A percentile compares a stretch with the other conserved stretches of the same genome.
Conservation (phyloP, 2,329 filamentous ascomycete genomes). For the Hymenoscyphus salicellus region DNA sequence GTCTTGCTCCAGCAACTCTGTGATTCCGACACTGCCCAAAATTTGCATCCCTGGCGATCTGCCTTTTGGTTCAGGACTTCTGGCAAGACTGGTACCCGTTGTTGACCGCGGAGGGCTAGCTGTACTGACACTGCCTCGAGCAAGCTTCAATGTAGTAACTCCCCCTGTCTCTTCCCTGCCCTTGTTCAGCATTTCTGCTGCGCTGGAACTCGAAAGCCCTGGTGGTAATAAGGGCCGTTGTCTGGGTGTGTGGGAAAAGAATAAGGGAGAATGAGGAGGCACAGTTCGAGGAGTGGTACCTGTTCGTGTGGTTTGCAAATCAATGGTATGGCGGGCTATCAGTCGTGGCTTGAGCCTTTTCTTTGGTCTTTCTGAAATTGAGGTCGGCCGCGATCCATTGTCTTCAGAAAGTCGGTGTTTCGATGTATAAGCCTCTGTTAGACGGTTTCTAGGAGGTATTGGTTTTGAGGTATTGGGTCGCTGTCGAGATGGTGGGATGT, state of each 20-base stretch:
- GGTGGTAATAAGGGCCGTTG: conserved; percentile 44
- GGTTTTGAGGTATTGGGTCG: background rate
- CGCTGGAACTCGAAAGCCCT: conserved; percentile 22
- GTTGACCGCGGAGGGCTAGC: conserved; percentile 48
- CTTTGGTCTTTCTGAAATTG: conserved; percentile 27
- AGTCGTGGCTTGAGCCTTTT: conserved; percentile 31
- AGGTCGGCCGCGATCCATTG: conserved; percentile 13
- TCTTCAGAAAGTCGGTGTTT: conserved; percentile 29
- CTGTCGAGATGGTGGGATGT: background rate
- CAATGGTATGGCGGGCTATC: conserved; percentile 38
- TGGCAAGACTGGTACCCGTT: conserved; percentile 40
- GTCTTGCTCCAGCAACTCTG: conserved; percentile 74
- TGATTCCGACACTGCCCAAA: conserved; percentile 62
- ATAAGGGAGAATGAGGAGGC: conserved; percentile 47
- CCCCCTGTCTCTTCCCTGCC: conserved; percentile 24
- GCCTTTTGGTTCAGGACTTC: conserved; percentile 51
- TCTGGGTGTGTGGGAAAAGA: conserved; percentile 48
- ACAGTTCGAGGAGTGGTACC: conserved; percentile 1
- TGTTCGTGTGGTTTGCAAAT: conserved; percentile 28
- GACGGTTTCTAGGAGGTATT: background rate
- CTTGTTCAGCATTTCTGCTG: conserved; percentile 28
- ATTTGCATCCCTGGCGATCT: conserved; percentile 50
- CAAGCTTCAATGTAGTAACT: conserved; percentile 55
- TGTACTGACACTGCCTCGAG: conserved; percentile 51
- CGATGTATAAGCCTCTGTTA: conserved; percentile 19